These are phyloP conservation scores for Phytophthora rubi DNA, from an alignment of 352 stramenopile genomes.

Conservation along the genomic window DNA sequence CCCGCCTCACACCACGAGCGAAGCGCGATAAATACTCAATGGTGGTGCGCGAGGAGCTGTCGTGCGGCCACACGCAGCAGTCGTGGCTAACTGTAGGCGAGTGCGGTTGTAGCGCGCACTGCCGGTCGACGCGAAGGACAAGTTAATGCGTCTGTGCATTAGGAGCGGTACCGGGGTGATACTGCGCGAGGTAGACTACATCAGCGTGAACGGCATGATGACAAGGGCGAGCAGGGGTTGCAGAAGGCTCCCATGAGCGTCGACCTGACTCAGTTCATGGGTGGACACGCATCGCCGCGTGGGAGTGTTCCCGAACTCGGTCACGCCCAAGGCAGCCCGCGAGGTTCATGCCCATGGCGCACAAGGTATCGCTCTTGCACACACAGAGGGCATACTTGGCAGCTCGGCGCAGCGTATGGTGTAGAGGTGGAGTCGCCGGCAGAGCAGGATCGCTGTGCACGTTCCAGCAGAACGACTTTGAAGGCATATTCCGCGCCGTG, in stretches of 20 bases:
- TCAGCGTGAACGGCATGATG: too few species aligned
- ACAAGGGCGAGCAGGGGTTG: slow-evolving; percentile 25
- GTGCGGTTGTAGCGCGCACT: slow-evolving; percentile 25
- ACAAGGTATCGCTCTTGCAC: slow-evolving; percentile 29
- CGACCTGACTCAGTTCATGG: slow-evolving; percentile 31
- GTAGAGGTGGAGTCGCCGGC: slow-evolving; percentile 31
- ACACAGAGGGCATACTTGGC: slow-evolving; percentile 35
- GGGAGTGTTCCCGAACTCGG: slow-evolving; percentile 33
- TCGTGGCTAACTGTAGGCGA: slow-evolving; percentile 7
- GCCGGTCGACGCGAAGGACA: neutral
- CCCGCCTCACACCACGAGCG: too few species aligned
- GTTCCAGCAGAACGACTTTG: slow-evolving; percentile 34
- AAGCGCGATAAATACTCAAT: slow-evolving; percentile 20
- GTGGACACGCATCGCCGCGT: slow-evolving; percentile 21
- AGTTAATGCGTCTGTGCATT: too few species aligned
- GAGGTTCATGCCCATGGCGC: slow-evolving; percentile 26
- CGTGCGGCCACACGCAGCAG: too few species aligned
- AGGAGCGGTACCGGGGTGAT: too few species aligned
- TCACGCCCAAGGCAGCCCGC: slow-evolving; percentile 23
- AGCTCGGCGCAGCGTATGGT: slow-evolving; percentile 26
- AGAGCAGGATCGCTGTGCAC: slow-evolving; percentile 26
- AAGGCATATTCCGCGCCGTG: slow-evolving; percentile 33
- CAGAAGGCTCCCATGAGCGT: slow-evolving; percentile 26
- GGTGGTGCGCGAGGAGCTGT: too few species aligned
- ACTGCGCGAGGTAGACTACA: too few species aligned